Base-by-base conservation (phyloP, 192 early-diverging fungal genomes). In the Backusella tarrabulga region DNA sequence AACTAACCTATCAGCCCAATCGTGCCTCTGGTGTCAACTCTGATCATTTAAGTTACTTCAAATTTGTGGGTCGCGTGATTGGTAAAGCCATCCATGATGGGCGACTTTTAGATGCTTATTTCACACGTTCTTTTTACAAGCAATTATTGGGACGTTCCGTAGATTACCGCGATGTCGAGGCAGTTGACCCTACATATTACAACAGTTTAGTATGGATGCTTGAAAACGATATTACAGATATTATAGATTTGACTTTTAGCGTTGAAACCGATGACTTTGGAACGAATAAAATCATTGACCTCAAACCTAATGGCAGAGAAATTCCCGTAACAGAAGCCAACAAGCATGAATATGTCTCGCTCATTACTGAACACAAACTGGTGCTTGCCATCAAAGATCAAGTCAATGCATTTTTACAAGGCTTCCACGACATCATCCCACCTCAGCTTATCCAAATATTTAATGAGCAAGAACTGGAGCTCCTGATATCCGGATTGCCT, bases 21-120 rank as follows among this genome's bases (percentile, higher is more conserved):
- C 92, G 94, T 38, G 88, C 94, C 34, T 97, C 95, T 36, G 89
- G 91, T 83, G 92, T 92, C 72, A 99, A 99, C 79, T 92, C 95
- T 1, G 97, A 98, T 73, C 97, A 99, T 83, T 79, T 99, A 72
- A 84, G 89, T 63, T 99, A 95, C 86, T 98, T 98, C 86, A 95
- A 94, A 84, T 99, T 98, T 90, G 96, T 99, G 54, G 97, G 97
- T 21, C 93, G 97, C 72, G 93, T 99, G 67, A 98, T 99, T 76
- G 97, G 97, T 75, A 99, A 99, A 87, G 97, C 97, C 21, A 98
- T 99, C 72, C 97, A 94, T 72, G 97, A 99, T 83, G 96, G 96
- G 63, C 86, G 95, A 17, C 87, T 96, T 70, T 83, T 99, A 71
- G 97, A 99, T 81, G 93, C 93, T 23, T 98, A 99, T 85, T 99